Evolutionary conservation across 441 rosid species (phyloP).

Genomic region (Viola pubescens): DNA sequence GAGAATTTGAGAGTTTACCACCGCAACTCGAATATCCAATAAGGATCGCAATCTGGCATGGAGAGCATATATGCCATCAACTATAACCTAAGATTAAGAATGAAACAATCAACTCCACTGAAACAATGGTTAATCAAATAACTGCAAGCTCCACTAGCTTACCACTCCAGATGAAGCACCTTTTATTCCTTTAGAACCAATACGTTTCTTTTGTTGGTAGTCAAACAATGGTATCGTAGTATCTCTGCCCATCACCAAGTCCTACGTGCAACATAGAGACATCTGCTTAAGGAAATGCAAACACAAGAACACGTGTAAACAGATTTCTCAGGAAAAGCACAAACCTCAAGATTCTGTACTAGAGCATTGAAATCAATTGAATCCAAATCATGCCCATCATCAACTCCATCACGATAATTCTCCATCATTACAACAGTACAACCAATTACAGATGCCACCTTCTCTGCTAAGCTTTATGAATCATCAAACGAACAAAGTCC

Average conservation of each 20-base stretch:
- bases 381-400: constrained; percentile 81
- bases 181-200: constrained; percentile 50
- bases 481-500: constrained; percentile 21
- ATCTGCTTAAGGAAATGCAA: constrained; percentile 9
- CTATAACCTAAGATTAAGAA: constrained; percentile 60
- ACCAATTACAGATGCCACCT: constrained; percentile 93
- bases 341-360: constrained; percentile 78
- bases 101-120: constrained; percentile 15
- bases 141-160: constrained; percentile 22
- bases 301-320: constrained; percentile 5
- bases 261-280: constrained; percentile 44
- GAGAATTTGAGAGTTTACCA: constrained; percentile 41
- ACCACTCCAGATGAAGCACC: constrained; percentile 78
- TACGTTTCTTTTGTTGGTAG: constrained; percentile 71
- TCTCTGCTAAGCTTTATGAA: constrained; percentile 83
- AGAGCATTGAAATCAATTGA: constrained; percentile 81
- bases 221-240: constrained; percentile 73
- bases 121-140: constrained; percentile 15
- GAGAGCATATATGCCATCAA: constrained; percentile 95
- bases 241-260: constrained; percentile 71
- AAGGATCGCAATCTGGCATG: constrained; percentile 92
- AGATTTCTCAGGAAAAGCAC: constrained; percentile 8
- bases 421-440: constrained; percentile 94
- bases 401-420: constrained; percentile 67
- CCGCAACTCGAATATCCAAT: constrained; percentile 98